Conservation (phyloP, 179 eudicot genomes). For the Corrigiola litoralis region DNA sequence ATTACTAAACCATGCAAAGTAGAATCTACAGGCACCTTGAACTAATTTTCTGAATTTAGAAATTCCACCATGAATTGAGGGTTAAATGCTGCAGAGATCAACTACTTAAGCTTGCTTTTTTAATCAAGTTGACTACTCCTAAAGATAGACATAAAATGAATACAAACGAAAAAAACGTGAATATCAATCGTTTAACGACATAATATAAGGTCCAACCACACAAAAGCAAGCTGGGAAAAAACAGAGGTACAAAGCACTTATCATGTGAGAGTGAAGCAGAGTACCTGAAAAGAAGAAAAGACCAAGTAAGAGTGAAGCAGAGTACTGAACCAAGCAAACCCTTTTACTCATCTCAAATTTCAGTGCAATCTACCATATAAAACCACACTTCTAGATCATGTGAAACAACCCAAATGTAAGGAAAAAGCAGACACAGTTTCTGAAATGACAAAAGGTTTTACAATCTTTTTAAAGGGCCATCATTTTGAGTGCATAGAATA, state of each 20-base stretch:
- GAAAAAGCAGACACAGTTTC: constrained; percentile 9
- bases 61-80: no score
- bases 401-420: neutral
- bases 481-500: neutral
- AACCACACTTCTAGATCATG: neutral
- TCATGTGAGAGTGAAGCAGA: neutral
- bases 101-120: no score
- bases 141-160: no score
- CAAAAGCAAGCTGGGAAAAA: neutral
- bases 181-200: no score
- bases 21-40: no score
- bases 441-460: neutral
- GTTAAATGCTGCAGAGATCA: no score
- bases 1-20: no score
- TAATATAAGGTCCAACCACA: neutral
- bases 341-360: constrained; percentile 20
- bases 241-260: neutral
- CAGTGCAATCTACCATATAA: constrained; percentile 6
- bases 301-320: constrained; percentile 12
- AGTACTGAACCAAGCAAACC: constrained; percentile 11
- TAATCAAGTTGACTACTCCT: no score
- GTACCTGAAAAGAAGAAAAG: constrained; percentile 28
- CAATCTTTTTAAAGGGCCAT: neutral
- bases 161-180: no score
- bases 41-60: no score